phyloP scores from a whole-genome alignment of 441 rosid genomes.

The Euphorbia celastroides region DNA sequence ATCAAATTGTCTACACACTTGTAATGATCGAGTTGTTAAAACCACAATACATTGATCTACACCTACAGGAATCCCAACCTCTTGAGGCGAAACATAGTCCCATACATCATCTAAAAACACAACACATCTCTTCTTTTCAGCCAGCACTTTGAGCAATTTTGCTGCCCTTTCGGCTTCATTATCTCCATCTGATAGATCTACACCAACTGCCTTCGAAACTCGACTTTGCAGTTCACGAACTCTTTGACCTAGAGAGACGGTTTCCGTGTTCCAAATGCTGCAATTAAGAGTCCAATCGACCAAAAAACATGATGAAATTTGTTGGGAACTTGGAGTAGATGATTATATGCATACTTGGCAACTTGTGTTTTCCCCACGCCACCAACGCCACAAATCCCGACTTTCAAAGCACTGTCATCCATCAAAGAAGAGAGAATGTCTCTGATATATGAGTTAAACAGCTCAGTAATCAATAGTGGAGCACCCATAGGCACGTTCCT shows the following conservation, averaged over 20 bases:
- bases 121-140: neutral
- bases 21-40: neutral
- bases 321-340: neutral
- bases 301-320: constrained; percentile 7
- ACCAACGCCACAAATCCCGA: constrained; percentile 2
- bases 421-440: neutral
- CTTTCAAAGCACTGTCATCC: neutral
- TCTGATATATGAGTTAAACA: neutral
- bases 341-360: neutral
- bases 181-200: constrained; percentile 5
- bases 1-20: neutral
- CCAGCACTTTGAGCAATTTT: neutral
- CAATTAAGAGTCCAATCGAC: neutral
- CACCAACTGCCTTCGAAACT: neutral
- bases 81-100: constrained; percentile 1
- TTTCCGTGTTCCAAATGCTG: neutral
- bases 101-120: constrained; percentile 14
- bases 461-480: neutral
- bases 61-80: constrained; percentile 5
- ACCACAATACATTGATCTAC: neutral
- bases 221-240: neutral
- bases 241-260: neutral
- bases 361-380: constrained; percentile 5
- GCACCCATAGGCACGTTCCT: neutral
- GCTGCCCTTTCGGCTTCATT: neutral